Percentiles rank a stretch among this genome's conserved stretches.
These are phyloP conservation scores for Dothideomycetes sp. DNA, from an alignment of 2,329 filamentous ascomycete genomes.

Conservation along the genomic window DNA sequence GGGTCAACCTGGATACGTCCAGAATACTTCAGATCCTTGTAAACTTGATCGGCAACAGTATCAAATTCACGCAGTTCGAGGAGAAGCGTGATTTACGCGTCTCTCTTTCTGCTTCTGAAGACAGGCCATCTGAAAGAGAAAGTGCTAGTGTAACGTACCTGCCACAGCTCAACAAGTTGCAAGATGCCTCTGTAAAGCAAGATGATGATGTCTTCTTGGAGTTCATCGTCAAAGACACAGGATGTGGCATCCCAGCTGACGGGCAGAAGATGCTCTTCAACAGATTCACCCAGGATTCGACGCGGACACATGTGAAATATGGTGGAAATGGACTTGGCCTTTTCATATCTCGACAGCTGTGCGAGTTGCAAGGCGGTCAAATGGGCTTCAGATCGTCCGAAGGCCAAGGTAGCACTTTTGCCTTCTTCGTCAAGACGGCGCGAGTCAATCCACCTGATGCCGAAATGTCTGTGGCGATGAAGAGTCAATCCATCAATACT, in stretches of 20 bases:
- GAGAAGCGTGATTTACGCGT: not conserved
- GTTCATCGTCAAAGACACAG: slow-evolving; percentile 25
- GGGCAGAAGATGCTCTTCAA: slow-evolving; percentile 44
- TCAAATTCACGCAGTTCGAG: not conserved
- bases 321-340: slow-evolving; percentile 58
- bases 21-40: not conserved
- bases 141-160: not conserved
- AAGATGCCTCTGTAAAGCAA: not conserved
- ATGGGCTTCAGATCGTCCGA: slow-evolving; percentile 49
- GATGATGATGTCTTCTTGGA: slow-evolving; percentile 19
- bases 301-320: slow-evolving; percentile 55
- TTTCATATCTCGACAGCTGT: slow-evolving; percentile 57
- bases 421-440: slow-evolving; percentile 51
- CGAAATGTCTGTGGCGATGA: not conserved
- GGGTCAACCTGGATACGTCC: not conserved
- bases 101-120: not conserved
- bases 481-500: not conserved
- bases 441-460: not conserved
- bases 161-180: not conserved
- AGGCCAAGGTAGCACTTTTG: slow-evolving; percentile 51
- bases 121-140: not conserved
- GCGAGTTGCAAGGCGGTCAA: slow-evolving; percentile 56
- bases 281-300: slow-evolving; percentile 57
- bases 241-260: slow-evolving; percentile 22
- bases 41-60: not conserved